phyloP scores from a whole-genome alignment of 257 asterid genomes.

The Orobanche coerulescens region DNA sequence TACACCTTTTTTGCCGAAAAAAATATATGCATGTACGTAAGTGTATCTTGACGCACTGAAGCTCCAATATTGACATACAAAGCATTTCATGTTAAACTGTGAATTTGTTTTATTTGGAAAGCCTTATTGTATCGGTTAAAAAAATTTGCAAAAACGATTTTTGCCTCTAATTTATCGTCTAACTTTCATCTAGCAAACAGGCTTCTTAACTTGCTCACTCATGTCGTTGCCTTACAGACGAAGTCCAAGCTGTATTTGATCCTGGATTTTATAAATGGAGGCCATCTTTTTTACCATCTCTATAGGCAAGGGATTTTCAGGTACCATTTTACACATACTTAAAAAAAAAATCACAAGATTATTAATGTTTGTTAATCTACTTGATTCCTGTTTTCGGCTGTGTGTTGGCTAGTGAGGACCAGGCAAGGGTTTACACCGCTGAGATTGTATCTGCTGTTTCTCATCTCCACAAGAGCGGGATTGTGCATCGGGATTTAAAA shows the following conservation, averaged over 20 bases:
- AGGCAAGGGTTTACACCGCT: slow-evolving; percentile 86
- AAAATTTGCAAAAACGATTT: not conserved
- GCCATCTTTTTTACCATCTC: slow-evolving; percentile 95
- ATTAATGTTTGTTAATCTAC: slow-evolving; percentile 16
- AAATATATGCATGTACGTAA: not conserved
- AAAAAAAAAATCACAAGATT: slow-evolving; percentile 1
- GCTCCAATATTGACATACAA: not conserved
- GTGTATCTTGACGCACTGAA: not conserved
- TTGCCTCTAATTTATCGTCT: not conserved
- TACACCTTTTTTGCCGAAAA: not conserved
- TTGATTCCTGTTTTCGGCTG: slow-evolving; percentile 25
- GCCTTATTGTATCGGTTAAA: not conserved
- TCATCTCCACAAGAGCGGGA: slow-evolving; percentile 85
- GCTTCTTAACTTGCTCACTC: not conserved
- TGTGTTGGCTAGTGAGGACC: slow-evolving; percentile 75
- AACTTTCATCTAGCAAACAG: not conserved
- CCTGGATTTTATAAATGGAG: slow-evolving; percentile 86
- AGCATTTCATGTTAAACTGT: not conserved
- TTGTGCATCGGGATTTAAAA: slow-evolving; percentile 90
- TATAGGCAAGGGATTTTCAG: slow-evolving; percentile 94
- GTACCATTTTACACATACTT: slow-evolving; percentile 33
- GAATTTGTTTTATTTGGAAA: not conserved
- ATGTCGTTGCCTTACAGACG: slow-evolving; percentile 43
- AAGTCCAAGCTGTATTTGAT: slow-evolving; percentile 77
- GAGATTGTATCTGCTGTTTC: slow-evolving; percentile 96